Percentiles rank a stretch among this genome's conserved stretches.
Evolutionary conservation across 768 basidiomycete species (phyloP).

Genomic region (Tricholoma sp.): DNA sequence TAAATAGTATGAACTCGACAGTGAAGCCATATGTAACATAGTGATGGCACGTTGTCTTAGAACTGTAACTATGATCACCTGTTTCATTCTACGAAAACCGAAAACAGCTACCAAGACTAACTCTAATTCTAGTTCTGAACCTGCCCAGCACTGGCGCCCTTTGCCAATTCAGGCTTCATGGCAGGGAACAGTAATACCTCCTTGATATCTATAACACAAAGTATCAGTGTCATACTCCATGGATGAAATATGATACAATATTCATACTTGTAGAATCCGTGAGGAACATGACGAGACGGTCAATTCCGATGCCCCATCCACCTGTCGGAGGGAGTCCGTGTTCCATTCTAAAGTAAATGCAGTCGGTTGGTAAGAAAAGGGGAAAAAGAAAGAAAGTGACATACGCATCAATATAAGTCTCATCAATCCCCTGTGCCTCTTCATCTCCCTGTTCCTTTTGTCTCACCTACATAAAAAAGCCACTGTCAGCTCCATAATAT

Average conservation of each 20-base stretch:
- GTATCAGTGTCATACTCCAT: background rate
- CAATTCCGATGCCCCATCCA: constrained; percentile 95
- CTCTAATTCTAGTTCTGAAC: background rate
- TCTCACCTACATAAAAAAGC: constrained; percentile 40
- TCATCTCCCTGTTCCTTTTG: constrained; percentile 98
- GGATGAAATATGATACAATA: constrained; percentile 5
- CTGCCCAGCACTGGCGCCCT: background rate
- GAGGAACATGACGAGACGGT: constrained; percentile 97
- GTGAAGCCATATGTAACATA: no score
- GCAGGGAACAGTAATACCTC: constrained; percentile 96
- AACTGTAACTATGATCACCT: no score
- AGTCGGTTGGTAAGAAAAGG: background rate
- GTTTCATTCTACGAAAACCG: no score
- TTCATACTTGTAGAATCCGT: constrained; percentile 87
- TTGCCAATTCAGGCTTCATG: constrained; percentile 69
- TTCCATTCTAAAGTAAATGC: constrained; percentile 59
- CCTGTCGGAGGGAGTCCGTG: constrained; percentile 97
- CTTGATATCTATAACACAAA: constrained; percentile 70
- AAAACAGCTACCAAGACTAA: no score
- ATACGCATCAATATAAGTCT: constrained; percentile 92
- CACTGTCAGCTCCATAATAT: background rate
- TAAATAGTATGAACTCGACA: no score
- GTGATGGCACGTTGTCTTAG: no score
- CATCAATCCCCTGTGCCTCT: constrained; percentile 96
- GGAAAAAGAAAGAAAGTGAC: background rate